Percentiles rank a stretch among this genome's conserved stretches.
Evolutionary conservation across 1,139 yeast genomes (phyloP).

Genomic region (Candida gigantensis): DNA sequence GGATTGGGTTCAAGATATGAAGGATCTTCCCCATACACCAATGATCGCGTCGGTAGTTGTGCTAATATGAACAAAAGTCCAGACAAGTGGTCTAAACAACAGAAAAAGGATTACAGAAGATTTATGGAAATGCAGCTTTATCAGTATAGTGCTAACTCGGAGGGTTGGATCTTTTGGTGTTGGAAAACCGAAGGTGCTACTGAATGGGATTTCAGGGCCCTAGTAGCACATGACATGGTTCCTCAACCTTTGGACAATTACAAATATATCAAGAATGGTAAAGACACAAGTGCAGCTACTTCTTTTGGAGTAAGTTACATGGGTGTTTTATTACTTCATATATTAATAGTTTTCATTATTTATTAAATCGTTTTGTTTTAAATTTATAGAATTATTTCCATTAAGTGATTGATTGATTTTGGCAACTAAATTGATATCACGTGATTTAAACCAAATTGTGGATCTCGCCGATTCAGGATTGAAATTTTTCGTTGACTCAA

Average conservation of each 20-base stretch:
- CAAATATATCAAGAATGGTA: conserved; percentile 41
- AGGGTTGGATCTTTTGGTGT: conserved; percentile 57
- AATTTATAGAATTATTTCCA: too few relatives aligned
- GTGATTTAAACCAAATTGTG: neutral
- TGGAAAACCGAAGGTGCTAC: conserved; percentile 54
- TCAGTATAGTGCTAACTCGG: conserved; percentile 27
- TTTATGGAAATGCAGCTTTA: conserved; percentile 41
- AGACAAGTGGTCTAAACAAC: conserved; percentile 37
- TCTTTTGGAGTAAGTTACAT: neutral
- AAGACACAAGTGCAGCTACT: conserved; percentile 24
- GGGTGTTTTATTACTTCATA: conserved; percentile 1
- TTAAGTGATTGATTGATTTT: neutral
- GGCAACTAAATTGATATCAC: neutral
- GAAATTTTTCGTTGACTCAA: too few relatives aligned
- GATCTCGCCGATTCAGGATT: too few relatives aligned
- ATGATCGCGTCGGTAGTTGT: conserved; percentile 35
- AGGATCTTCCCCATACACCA: conserved; percentile 41
- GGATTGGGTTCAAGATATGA: conserved; percentile 86
- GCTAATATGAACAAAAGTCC: conserved; percentile 25
- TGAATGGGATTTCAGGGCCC: conserved; percentile 63
- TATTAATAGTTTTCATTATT: conserved; percentile 5
- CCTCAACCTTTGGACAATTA: conserved; percentile 60
- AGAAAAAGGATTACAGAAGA: conserved; percentile 49
- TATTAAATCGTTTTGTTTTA: too few relatives aligned
- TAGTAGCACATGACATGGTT: conserved; percentile 51